These are phyloP conservation scores for Ceratocystis ficicola DNA, from an alignment of 2,329 filamentous ascomycete species.

Conservation along the genomic window DNA sequence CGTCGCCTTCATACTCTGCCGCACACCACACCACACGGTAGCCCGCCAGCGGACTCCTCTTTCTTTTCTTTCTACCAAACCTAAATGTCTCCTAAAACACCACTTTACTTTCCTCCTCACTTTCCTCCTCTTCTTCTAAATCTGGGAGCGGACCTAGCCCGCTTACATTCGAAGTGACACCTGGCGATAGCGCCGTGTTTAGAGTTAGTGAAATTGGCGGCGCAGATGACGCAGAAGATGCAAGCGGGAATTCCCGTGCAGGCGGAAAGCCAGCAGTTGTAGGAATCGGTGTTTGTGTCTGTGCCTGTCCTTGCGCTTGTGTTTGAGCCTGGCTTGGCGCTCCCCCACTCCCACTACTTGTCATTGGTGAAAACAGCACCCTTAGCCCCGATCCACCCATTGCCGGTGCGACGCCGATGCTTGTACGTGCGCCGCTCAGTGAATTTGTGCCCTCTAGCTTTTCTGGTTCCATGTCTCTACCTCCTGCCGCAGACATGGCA, in stretches of 20 bases:
- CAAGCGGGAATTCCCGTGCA: conserved; percentile 15
- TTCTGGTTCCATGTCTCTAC: neutral
- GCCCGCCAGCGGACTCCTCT: neutral
- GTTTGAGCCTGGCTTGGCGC: neutral
- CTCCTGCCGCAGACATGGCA: neutral
- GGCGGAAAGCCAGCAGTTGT: neutral
- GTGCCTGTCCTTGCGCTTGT: neutral
- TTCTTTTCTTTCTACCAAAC: neutral
- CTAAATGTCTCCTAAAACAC: neutral
- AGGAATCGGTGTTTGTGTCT: neutral
- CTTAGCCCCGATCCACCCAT: neutral
- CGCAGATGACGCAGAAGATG: neutral
- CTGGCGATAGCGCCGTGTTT: conserved; percentile 28
- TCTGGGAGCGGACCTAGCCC: conserved; percentile 22
- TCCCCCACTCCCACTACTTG: neutral
- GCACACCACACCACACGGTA: neutral
- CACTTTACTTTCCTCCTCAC: neutral
- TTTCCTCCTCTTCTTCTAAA: conserved; percentile 13
- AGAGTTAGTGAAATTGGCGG: neutral
- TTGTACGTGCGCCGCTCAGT: neutral
- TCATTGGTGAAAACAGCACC: neutral
- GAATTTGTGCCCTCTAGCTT: neutral
- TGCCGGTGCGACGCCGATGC: neutral
- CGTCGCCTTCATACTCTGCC: neutral
- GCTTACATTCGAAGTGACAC: conserved; percentile 24